Conservation (phyloP, 148 eudicot genomes). For the Talinum fruticosum region DNA sequence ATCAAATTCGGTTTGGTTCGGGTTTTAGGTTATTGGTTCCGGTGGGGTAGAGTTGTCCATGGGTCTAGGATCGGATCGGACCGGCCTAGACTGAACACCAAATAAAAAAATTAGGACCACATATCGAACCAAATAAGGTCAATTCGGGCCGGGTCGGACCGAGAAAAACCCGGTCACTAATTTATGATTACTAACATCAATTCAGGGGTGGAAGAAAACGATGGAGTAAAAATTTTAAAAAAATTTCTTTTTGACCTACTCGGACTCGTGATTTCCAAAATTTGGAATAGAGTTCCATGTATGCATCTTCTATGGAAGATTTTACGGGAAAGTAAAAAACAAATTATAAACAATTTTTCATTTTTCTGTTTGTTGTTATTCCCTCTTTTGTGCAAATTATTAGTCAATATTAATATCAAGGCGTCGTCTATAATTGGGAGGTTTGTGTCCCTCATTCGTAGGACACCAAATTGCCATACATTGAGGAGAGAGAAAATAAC, state of each 20-base stretch:
- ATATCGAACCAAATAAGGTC: too few species aligned
- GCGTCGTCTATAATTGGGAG: slow-evolving; percentile 38
- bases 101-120: too few species aligned
- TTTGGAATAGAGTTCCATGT: slow-evolving; percentile 29
- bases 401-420: slow-evolving; percentile 17
- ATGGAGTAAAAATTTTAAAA: not conserved
- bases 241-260: slow-evolving; percentile 31
- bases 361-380: slow-evolving; percentile 7
- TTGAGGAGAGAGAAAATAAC: slow-evolving; percentile 10
- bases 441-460: slow-evolving; percentile 38
- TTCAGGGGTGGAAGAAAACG: not conserved
- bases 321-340: slow-evolving; percentile 10
- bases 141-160: too few species aligned
- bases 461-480: slow-evolving; percentile 28
- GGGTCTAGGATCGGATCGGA: too few species aligned
- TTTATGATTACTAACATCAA: slow-evolving; percentile 23
- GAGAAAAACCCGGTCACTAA: too few species aligned
- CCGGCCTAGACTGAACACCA: too few species aligned
- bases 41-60: too few species aligned
- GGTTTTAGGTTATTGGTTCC: too few species aligned
- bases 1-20: too few species aligned
- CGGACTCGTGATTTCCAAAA: slow-evolving; percentile 31
- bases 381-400: slow-evolving; percentile 20
- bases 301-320: slow-evolving; percentile 10
- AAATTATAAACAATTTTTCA: not conserved